Conservation (phyloP, 2,329 filamentous ascomycete genomes). For the Cytospora paraplurivora region DNA sequence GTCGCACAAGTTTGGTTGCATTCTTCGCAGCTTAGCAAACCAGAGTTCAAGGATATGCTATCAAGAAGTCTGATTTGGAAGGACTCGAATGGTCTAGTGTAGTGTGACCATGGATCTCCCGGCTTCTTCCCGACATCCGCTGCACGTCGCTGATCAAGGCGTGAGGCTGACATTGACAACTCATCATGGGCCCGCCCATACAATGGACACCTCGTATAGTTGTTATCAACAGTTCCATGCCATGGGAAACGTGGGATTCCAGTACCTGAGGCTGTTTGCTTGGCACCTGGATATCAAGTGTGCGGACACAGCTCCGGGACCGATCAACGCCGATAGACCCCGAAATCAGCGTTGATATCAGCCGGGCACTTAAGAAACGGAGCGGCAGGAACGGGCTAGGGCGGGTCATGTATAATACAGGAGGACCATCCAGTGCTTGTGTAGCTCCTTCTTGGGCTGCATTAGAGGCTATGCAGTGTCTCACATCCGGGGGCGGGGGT, state of each 20-base stretch:
- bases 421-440: constrained; percentile 5
- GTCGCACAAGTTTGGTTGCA: constrained; percentile 1
- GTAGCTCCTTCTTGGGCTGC: constrained; percentile 15
- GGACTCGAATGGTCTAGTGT: background rate
- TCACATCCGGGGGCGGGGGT: background rate
- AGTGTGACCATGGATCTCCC: background rate
- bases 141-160: constrained; percentile 3
- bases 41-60: constrained; percentile 1
- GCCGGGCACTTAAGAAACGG: constrained; percentile 10
- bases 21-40: constrained; percentile 5
- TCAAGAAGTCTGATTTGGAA: background rate
- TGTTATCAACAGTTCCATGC: background rate
- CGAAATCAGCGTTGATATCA: constrained; percentile 27
- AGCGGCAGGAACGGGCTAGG: background rate
- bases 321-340: constrained; percentile 4
- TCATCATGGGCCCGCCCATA: background rate
- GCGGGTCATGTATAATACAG: background rate
- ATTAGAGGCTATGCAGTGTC: constrained; percentile 13
- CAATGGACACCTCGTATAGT: background rate
- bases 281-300: background rate
- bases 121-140: background rate
- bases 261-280: constrained; percentile 4
- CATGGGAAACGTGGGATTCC: background rate
- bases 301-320: constrained; percentile 15
- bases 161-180: constrained; percentile 10